Evolutionary conservation across 768 basidiomycete species (phyloP).

Genomic region (Tulasnella sp.): DNA sequence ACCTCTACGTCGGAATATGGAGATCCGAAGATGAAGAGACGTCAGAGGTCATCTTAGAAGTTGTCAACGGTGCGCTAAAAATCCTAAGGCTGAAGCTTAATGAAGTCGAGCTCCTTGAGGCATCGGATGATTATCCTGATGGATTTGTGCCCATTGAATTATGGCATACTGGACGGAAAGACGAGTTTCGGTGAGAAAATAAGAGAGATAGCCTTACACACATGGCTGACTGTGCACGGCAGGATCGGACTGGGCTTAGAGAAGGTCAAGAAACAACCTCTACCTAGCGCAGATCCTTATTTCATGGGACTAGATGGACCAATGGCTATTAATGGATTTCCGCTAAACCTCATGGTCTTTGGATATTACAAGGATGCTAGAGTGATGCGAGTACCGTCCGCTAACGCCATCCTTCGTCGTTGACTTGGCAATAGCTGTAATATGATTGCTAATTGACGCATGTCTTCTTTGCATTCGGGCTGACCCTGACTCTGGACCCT

Average conservation of each 20-base stretch:
- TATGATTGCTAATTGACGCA: too few relatives aligned
- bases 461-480: too few relatives aligned
- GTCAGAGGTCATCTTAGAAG: slow-evolving; percentile 15
- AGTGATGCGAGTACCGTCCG: slow-evolving; percentile 7
- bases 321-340: not conserved
- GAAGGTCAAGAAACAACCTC: not conserved
- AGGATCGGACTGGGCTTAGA: too few relatives aligned
- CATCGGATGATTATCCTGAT: slow-evolving; percentile 1
- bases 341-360: slow-evolving; percentile 3
- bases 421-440: not conserved
- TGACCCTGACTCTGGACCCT: too few relatives aligned
- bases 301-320: not conserved
- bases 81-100: slow-evolving; percentile 10
- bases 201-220: too few relatives aligned
- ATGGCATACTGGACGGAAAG: slow-evolving; percentile 21
- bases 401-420: not conserved
- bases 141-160: slow-evolving; percentile 18
- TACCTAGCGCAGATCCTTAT: not conserved
- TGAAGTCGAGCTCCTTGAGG: slow-evolving; percentile 19
- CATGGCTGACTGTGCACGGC: too few relatives aligned
- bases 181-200: slow-evolving; percentile 26
- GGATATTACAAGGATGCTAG: not conserved
- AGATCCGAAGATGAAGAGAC: slow-evolving; percentile 5
- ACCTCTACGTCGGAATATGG: slow-evolving; percentile 23
- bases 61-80: slow-evolving; percentile 22